Conservation (phyloP, 1,284 basidiomycete species). For the Ceratobasidium sp. region DNA sequence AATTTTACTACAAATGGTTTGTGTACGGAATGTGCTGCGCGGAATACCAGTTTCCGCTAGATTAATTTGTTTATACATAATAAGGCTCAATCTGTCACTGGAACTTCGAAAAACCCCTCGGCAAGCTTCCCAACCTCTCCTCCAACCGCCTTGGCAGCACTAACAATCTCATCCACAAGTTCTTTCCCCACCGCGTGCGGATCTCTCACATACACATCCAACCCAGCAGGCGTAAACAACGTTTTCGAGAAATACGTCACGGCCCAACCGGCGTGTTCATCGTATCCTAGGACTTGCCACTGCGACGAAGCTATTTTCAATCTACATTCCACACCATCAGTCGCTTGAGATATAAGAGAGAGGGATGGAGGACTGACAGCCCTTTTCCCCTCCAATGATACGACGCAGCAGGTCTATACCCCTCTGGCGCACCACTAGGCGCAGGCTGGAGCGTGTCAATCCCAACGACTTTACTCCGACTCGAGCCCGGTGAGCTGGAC, state of each 20-base stretch:
- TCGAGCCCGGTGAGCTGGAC: conserved; percentile 53
- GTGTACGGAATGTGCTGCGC: neutral
- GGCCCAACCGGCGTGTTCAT: conserved; percentile 62
- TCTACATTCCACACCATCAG: conserved; percentile 51
- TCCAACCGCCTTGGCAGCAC: conserved; percentile 33
- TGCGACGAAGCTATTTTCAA: conserved; percentile 62
- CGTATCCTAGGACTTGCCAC: conserved; percentile 66
- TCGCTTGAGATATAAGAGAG: neutral
- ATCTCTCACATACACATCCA: conserved; percentile 63
- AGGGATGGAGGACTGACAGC: neutral
- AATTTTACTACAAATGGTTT: neutral
- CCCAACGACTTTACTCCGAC: conserved; percentile 58
- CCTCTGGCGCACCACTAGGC: conserved; percentile 23
- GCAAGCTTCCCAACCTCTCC: conserved; percentile 46
- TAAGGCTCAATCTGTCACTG: conserved; percentile 29
- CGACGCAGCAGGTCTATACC: conserved; percentile 56
- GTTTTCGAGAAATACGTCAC: conserved; percentile 67
- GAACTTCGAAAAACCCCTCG: conserved; percentile 50
- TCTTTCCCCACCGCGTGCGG: conserved; percentile 52
- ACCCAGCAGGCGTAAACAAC: conserved; percentile 66
- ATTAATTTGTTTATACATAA: neutral
- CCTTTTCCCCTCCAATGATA: conserved; percentile 65
- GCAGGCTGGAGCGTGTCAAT: conserved; percentile 56
- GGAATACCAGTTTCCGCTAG: neutral
- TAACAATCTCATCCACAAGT: conserved; percentile 51